These are phyloP conservation scores for Aspergillus cejpii DNA, from an alignment of 2,329 filamentous ascomycete species.

Conservation along the genomic window DNA sequence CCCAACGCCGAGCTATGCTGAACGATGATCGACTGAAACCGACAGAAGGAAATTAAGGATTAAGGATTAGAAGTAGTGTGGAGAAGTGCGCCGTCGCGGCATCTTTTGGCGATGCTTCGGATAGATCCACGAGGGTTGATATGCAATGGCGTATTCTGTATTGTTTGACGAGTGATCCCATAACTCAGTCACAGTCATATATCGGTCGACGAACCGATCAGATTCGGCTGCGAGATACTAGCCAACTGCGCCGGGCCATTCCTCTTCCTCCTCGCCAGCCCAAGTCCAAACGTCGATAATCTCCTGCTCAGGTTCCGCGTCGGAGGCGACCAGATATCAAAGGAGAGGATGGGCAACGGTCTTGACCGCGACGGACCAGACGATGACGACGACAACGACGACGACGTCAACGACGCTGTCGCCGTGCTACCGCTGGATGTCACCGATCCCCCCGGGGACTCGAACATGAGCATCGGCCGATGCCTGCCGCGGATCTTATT, in stretches of 20 bases:
- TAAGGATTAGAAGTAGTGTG: not conserved
- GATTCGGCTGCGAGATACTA: constrained; percentile 30
- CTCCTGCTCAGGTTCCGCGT: constrained; percentile 21
- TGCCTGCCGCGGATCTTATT: constrained; percentile 23
- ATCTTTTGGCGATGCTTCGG: too few species aligned
- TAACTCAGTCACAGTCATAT: constrained; percentile 10
- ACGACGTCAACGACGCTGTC: too few species aligned
- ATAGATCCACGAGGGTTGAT: too few species aligned
- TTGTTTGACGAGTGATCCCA: too few species aligned
- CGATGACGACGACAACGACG: too few species aligned
- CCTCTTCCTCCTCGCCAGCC: constrained; percentile 13
- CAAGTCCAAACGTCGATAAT: constrained; percentile 23
- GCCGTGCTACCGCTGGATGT: too few species aligned
- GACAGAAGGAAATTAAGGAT: constrained; percentile 1
- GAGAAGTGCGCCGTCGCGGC: too few species aligned
- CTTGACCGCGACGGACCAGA: constrained; percentile 16
- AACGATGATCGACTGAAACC: not conserved
- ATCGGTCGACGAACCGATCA: constrained; percentile 30
- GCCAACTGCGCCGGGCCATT: constrained; percentile 8
- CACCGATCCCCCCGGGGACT: constrained; percentile 2
- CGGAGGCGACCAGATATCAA: constrained; percentile 17
- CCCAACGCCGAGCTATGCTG: constrained; percentile 7
- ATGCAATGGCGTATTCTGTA: too few species aligned
- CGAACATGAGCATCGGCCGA: constrained; percentile 22
- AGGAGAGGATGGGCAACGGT: constrained; percentile 25